Evolutionary conservation across 495 filamentous ascomycete genomes (phyloP).

Genomic region (Paragyromitra xinjiangensis): DNA sequence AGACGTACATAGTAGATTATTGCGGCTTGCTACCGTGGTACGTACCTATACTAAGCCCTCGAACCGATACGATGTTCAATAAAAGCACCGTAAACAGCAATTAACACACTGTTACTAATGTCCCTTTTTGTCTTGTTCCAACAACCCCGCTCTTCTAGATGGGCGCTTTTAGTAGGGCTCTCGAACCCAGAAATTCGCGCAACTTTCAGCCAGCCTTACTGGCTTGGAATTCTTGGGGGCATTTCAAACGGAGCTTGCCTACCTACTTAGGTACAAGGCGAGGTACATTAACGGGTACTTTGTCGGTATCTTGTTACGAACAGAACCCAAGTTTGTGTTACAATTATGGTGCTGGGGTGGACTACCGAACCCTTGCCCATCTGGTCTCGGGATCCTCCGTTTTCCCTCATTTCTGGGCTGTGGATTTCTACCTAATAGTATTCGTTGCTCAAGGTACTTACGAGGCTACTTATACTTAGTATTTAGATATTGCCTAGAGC

Average conservation of each 20-base stretch:
- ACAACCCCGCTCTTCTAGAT: constrained; percentile 1
- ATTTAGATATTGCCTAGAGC: background rate
- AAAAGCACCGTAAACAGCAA: background rate
- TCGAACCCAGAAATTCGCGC: background rate
- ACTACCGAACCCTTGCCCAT: constrained; percentile 14
- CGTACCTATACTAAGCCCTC: background rate
- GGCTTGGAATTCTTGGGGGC: background rate
- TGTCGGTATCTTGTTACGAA: background rate
- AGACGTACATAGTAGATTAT: background rate
- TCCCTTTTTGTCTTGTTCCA: background rate
- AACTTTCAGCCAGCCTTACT: background rate
- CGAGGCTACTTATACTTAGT: background rate
- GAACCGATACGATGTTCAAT: background rate
- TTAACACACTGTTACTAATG: constrained; percentile 3
- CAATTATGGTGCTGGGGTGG: background rate
- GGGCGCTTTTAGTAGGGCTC: background rate
- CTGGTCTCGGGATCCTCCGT: background rate
- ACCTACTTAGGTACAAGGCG: background rate
- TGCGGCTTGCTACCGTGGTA: constrained; percentile 11
- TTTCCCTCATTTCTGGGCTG: background rate
- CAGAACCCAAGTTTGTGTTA: background rate
- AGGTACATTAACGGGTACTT: background rate
- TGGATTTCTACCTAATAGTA: constrained; percentile 10
- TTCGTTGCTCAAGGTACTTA: background rate
- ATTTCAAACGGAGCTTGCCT: background rate